Conservation (phyloP, 768 basidiomycete species). For the Mrakia gelida region DNA sequence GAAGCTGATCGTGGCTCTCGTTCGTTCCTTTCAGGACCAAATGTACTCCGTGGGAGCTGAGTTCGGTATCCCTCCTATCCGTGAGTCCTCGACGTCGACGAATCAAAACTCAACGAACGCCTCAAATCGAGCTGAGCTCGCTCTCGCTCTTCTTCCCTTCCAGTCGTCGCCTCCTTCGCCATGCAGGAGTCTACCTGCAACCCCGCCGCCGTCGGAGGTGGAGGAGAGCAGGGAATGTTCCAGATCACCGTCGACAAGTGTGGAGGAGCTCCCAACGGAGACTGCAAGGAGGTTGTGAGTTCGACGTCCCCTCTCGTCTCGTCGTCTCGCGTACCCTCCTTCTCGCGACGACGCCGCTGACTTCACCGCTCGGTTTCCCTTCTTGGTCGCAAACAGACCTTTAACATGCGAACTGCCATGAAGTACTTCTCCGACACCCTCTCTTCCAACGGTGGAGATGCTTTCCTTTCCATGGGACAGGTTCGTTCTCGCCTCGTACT, state of each 20-base stretch:
- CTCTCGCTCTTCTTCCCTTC: not conserved
- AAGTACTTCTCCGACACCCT: conserved; percentile 30
- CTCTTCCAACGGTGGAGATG: conserved; percentile 37
- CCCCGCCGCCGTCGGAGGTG: conserved; percentile 61
- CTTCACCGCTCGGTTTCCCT: no score
- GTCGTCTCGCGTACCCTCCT: not conserved
- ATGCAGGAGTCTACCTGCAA: conserved; percentile 84
- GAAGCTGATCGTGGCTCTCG: not conserved
- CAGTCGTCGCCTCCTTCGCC: conserved; percentile 71
- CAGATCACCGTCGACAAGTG: conserved; percentile 40
- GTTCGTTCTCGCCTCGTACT: not conserved
- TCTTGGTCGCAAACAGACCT: not conserved
- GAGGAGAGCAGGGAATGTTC: conserved; percentile 73
- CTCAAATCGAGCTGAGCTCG: not conserved
- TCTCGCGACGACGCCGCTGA: no score
- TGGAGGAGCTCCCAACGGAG: conserved; percentile 30
- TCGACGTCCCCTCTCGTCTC: not conserved
- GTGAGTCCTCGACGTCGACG: conserved; percentile 1
- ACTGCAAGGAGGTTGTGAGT: conserved; percentile 43
- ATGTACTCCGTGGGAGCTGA: conserved; percentile 40
- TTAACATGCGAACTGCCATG: conserved; percentile 28
- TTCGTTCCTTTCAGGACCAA: conserved; percentile 19
- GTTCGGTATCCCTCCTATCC: conserved; percentile 58
- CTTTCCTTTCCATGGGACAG: conserved; percentile 54
- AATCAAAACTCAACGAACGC: no score